Conservation (phyloP, 371 early-diverging fungal genomes). For the Mucor piriformis region DNA sequence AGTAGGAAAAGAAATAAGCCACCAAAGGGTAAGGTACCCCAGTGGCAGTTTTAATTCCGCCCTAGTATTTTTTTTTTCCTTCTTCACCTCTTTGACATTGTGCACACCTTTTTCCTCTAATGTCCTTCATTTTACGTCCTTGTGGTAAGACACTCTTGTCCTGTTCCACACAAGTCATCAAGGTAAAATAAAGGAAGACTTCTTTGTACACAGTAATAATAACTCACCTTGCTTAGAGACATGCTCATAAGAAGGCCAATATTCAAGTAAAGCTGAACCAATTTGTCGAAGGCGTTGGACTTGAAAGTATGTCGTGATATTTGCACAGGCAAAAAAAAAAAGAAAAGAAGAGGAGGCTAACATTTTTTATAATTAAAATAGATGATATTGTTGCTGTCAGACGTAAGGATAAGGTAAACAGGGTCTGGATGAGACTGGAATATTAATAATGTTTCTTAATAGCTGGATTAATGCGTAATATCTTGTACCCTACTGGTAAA, state of each 20-base stretch:
- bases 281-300: constrained; percentile 48
- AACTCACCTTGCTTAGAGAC: constrained; percentile 24
- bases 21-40: constrained; percentile 4
- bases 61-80: background rate
- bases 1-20: constrained; percentile 14
- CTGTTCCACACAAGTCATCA: constrained; percentile 7
- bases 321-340: constrained; percentile 31
- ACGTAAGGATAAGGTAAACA: constrained; percentile 36
- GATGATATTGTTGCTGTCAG: constrained; percentile 50
- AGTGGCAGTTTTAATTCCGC: constrained; percentile 5
- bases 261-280: constrained; percentile 46
- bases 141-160: constrained; percentile 4
- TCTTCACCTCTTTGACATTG: background rate
- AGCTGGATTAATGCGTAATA: constrained; percentile 60
- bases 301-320: too few relatives aligned
- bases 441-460: constrained; percentile 4
- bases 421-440: background rate
- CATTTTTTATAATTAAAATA: constrained; percentile 14
- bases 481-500: constrained; percentile 46
- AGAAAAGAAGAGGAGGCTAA: background rate
- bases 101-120: background rate
- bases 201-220: background rate
- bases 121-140: constrained; percentile 31
- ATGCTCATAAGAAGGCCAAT: constrained; percentile 49
- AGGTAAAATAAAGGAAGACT: constrained; percentile 7